Conservation (phyloP, 371 early-diverging fungal genomes). For the Mortierella sp. region DNA sequence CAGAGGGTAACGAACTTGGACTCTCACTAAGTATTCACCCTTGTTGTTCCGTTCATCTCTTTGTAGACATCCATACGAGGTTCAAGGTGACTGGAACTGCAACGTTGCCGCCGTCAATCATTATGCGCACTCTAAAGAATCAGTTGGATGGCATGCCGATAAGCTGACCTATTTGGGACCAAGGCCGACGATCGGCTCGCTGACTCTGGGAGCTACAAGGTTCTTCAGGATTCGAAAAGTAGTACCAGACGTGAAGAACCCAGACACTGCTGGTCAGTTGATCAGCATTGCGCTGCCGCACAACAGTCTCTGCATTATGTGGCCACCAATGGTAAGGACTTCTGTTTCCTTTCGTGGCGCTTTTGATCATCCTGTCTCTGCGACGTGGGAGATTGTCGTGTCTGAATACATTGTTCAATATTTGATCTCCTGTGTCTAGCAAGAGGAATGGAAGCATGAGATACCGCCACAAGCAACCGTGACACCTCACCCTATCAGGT, state of each 20-base stretch:
- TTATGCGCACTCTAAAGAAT: conserved; percentile 55
- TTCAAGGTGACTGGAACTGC: conserved; percentile 52
- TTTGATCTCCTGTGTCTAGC: conserved; percentile 11
- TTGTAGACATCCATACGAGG: conserved; percentile 47
- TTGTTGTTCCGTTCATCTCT: not conserved
- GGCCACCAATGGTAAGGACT: conserved; percentile 58
- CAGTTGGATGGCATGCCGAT: conserved; percentile 60
- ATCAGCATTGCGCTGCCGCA: conserved; percentile 67
- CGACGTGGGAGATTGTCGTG: too few relatives aligned
- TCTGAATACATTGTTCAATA: too few relatives aligned
- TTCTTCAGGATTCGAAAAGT: conserved; percentile 64
- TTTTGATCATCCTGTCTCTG: too few relatives aligned
- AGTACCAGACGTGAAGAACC: conserved; percentile 42
- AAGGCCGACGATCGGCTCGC: conserved; percentile 65
- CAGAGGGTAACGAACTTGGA: too few relatives aligned
- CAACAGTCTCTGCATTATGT: conserved; percentile 72
- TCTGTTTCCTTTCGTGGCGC: too few relatives aligned
- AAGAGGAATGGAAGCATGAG: conserved; percentile 65
- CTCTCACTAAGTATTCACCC: not conserved
- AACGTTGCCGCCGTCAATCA: conserved; percentile 58
- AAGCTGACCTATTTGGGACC: conserved; percentile 68
- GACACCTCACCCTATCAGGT: conserved; percentile 51
- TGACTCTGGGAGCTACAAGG: conserved; percentile 68
- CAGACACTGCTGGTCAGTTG: conserved; percentile 54
- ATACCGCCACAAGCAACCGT: conserved; percentile 55